A percentile compares a stretch with the other conserved stretches of the same genome.
Conservation (phyloP, 148 eudicot species). For the Selenicereus undatus region DNA sequence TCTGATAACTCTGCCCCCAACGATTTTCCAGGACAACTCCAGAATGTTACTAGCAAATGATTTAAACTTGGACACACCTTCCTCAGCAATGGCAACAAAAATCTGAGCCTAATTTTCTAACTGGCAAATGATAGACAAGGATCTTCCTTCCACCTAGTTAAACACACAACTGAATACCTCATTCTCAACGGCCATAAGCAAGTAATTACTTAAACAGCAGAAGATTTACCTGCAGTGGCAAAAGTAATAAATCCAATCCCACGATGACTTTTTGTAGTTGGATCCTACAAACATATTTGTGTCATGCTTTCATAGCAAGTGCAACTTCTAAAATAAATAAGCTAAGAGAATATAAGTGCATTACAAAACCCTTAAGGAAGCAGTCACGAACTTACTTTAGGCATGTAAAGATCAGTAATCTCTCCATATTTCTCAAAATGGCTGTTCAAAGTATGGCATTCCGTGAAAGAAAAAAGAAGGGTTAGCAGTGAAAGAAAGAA, state of each 20-base stretch:
- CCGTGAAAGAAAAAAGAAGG: background rate
- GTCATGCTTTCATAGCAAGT: background rate
- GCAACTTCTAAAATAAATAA: background rate
- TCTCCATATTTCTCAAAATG: conserved; percentile 96
- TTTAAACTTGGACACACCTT: background rate
- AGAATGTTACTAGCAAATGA: background rate
- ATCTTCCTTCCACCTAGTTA: background rate
- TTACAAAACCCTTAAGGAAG: background rate
- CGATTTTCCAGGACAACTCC: background rate
- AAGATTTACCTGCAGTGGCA: conserved; percentile 62
- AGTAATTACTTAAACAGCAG: background rate
- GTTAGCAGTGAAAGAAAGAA: background rate
- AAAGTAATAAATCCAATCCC: conserved; percentile 98
- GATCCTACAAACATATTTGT: conserved; percentile 48
- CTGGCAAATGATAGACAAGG: background rate
- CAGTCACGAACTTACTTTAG: conserved; percentile 52
- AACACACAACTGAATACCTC: background rate
- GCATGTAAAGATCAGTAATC: conserved; percentile 94
- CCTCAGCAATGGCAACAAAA: background rate
- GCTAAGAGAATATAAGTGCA: background rate
- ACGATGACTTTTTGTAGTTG: conserved; percentile 84
- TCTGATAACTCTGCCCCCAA: background rate
- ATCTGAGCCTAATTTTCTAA: background rate
- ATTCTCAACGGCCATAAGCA: background rate
- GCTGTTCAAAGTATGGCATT: conserved; percentile 35